Evolutionary conservation across 495 filamentous ascomycete genomes (phyloP).

Genomic region (Podospora australis): DNA sequence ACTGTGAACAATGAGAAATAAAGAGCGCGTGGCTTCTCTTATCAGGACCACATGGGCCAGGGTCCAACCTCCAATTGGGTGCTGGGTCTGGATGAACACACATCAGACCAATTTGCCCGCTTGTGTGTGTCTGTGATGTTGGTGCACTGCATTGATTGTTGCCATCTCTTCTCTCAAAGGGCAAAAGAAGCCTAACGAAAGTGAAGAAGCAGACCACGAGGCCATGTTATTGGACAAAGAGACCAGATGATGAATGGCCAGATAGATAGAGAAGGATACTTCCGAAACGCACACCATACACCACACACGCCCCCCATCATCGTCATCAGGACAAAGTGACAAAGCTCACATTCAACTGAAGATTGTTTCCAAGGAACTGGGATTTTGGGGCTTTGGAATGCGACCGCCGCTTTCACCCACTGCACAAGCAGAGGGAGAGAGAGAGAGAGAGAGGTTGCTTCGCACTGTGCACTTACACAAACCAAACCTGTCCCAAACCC

Average conservation of each 20-base stretch:
- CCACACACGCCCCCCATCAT: no score
- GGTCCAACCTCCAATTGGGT: slow-evolving; percentile 5
- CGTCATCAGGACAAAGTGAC: not conserved
- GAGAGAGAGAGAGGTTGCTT: no score
- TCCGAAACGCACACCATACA: not conserved
- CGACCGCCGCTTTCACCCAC: not conserved
- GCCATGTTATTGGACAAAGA: not conserved
- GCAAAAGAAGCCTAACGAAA: no score
- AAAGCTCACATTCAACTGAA: not conserved
- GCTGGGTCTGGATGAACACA: not conserved
- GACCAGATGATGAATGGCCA: not conserved
- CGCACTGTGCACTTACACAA: slow-evolving; percentile 7
- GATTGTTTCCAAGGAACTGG: slow-evolving; percentile 1
- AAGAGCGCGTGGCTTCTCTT: not conserved
- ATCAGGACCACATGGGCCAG: not conserved
- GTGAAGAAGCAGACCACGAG: not conserved
- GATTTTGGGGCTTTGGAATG: not conserved
- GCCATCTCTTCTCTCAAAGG: no score
- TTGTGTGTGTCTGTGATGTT: not conserved
- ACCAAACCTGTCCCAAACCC: no score
- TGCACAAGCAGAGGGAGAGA: not conserved
- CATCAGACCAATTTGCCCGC: not conserved
- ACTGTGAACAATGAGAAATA: no score
- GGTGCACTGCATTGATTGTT: not conserved
- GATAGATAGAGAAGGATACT: not conserved